Evolutionary conservation across 805 yeast species (phyloP), one percentile per base, ranked within the genome.

Genomic region (Candida insectalens): DNA sequence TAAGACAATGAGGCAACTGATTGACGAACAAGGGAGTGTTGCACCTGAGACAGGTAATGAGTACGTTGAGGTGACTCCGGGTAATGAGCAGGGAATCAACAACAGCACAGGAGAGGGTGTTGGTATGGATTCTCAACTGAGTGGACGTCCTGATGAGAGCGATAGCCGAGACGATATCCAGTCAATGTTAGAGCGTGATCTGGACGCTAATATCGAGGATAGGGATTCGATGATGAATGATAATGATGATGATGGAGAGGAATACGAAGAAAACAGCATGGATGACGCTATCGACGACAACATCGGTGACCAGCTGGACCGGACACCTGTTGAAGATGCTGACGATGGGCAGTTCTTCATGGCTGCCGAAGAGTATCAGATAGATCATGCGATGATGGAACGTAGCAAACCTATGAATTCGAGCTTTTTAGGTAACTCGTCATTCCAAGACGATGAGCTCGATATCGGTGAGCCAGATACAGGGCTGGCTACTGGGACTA

Each of bases 171-270:
- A 25, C 9, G 27, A 19, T 9, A 13, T 20, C 13, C 8, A n/a
- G 7, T 17, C 34, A 19, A 18, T 23, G 17, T 20, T 25, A 5
- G 57, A 45, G 23, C 33, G 40, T 22, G 69, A 70, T 42, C 47
- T 67, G 30, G 79, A 74, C 50, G 74, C 65, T 5, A 60, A 62
- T 3, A 45, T 70, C 4, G 62, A 66, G 1, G 59, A 65, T 37
- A 65, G 63, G 21, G 67, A 61, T 32, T 57, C 57, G 14, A 61
- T 51, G 20, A 52, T 12, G 10, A 12, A 21, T 7, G 23, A 21
- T 7, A 52, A 7, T 12, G 23, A 21, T 7, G 23, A 21, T 7
- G 23, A 8, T 21, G 23, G 10, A 7, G 23, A 21, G 23, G 23
- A 21, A 12, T 7, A 7, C 12, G 23, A 49, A 18, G 57, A 32